Conservation (phyloP, 2,329 filamentous ascomycete genomes). For the Periconia macrospinosa region DNA sequence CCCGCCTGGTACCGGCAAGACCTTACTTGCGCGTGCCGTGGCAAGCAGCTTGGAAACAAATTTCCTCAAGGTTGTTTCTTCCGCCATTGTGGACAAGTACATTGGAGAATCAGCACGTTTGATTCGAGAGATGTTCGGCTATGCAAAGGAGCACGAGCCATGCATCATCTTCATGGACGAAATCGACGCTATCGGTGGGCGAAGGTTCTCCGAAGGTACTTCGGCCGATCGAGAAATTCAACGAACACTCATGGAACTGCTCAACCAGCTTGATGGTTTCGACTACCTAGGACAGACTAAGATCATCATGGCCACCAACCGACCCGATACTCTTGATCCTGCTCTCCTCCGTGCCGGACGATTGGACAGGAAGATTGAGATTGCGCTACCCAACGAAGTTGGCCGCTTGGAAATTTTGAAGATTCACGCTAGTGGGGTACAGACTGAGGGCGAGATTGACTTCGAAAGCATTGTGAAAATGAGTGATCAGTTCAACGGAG, state of each 20-base stretch:
- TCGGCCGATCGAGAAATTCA: constrained; percentile 98
- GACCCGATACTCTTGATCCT: constrained; percentile 93
- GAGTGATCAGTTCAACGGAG: constrained; percentile 97
- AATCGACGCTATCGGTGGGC: constrained; percentile 96
- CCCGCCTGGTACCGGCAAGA: constrained; percentile 96
- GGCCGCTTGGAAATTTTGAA: constrained; percentile 96
- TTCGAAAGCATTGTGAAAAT: constrained; percentile 99
- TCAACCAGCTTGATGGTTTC: constrained; percentile 98
- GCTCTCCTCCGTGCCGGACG: constrained; percentile 89
- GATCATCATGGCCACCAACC: constrained; percentile 99
- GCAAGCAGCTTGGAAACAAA: constrained; percentile 97
- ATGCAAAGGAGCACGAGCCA: constrained; percentile 98
- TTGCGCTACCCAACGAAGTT: constrained; percentile 94
- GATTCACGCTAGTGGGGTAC: constrained; percentile 87
- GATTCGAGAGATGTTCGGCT: constrained; percentile 99
- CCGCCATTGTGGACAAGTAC: constrained; percentile 99
- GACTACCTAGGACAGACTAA: constrained; percentile 99
- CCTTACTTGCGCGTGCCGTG: constrained; percentile 87
- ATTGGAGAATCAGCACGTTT: constrained; percentile 97
- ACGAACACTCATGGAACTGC: constrained; percentile 95
- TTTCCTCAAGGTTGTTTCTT: constrained; percentile 97
- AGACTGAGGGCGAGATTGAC: constrained; percentile 92
- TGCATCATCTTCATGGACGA: constrained; percentile 99
- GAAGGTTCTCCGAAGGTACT: constrained; percentile 95
- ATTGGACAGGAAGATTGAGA: constrained; percentile 97